phyloP scores from a whole-genome alignment of 2,329 filamentous ascomycete genomes.

The Coniochaeta pulveracea region DNA sequence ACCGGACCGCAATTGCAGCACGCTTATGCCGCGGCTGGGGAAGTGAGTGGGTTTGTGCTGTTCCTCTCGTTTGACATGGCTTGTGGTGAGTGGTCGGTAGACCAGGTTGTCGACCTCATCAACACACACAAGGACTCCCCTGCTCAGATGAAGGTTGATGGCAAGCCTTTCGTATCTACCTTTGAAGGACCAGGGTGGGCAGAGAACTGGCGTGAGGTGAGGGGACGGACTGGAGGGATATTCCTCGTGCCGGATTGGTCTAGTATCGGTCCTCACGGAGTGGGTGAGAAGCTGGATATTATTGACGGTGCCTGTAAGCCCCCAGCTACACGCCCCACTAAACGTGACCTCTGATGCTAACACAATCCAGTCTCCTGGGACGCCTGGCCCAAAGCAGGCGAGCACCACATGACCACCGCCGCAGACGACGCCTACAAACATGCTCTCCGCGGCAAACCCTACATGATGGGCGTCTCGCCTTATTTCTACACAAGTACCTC shows the following conservation, averaged over 20 bases:
- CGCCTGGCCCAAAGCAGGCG: constrained; percentile 32
- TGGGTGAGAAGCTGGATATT: constrained; percentile 11
- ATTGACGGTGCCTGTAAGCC: constrained; percentile 16
- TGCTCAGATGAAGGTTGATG: constrained; percentile 28
- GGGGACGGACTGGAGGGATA: constrained; percentile 21
- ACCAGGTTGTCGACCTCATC: constrained; percentile 17
- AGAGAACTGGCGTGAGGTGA: constrained; percentile 29
- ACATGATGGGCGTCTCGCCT: constrained; percentile 35
- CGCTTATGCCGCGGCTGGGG: constrained; percentile 20
- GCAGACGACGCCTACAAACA: constrained; percentile 27
- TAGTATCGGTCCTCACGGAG: constrained; percentile 24
- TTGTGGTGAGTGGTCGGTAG: constrained; percentile 11
- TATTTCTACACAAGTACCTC: constrained; percentile 28
- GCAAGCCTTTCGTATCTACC: constrained; percentile 34
- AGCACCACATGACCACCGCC: constrained; percentile 22
- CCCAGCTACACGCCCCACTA: neutral
- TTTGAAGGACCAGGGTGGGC: constrained; percentile 34
- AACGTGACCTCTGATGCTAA: neutral
- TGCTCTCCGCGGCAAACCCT: constrained; percentile 27
- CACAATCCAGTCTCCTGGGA: constrained; percentile 31
- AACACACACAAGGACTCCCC: constrained; percentile 22
- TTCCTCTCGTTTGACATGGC: constrained; percentile 24
- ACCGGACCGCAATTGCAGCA: constrained; percentile 18
- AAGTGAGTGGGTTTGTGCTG: constrained; percentile 18
- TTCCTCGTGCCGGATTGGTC: constrained; percentile 34